These are phyloP conservation scores for Tolypocladium guangdongense DNA, from an alignment of 2,329 filamentous ascomycete genomes.

Conservation along the genomic window DNA sequence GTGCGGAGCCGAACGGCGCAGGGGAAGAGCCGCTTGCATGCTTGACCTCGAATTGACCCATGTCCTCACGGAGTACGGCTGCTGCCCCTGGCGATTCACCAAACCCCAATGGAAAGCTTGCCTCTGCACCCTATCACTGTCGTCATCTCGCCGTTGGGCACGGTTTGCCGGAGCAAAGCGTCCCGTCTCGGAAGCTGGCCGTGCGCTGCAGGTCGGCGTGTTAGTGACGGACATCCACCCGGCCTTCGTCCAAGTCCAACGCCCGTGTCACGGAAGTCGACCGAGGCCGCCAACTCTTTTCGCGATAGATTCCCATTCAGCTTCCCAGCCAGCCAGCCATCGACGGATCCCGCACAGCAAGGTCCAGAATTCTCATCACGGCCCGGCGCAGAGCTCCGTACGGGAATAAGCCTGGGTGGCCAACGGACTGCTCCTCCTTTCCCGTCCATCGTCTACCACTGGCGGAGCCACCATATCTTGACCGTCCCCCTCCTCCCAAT, in stretches of 20 bases:
- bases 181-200: constrained; percentile 6
- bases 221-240: not conserved
- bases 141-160: not conserved
- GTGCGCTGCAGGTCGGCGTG: not conserved
- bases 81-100: not conserved
- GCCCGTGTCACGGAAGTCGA: constrained; percentile 5
- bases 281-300: constrained; percentile 1
- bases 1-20: not conserved
- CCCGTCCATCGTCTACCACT: not conserved
- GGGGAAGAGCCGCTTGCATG: no score
- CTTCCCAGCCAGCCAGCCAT: not conserved
- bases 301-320: not conserved
- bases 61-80: no score
- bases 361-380: not conserved
- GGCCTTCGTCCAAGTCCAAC: not conserved
- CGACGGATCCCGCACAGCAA: not conserved
- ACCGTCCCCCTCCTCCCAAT: not conserved
- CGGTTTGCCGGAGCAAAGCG: not conserved
- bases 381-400: not conserved
- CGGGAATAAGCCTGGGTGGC: not conserved
- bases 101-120: not conserved
- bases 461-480: not conserved
- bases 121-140: not conserved
- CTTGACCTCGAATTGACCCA: not conserved
- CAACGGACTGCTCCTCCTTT: not conserved